Evolutionary conservation across 768 basidiomycete species (phyloP).

Genomic region (Hemileccinum impolitum): DNA sequence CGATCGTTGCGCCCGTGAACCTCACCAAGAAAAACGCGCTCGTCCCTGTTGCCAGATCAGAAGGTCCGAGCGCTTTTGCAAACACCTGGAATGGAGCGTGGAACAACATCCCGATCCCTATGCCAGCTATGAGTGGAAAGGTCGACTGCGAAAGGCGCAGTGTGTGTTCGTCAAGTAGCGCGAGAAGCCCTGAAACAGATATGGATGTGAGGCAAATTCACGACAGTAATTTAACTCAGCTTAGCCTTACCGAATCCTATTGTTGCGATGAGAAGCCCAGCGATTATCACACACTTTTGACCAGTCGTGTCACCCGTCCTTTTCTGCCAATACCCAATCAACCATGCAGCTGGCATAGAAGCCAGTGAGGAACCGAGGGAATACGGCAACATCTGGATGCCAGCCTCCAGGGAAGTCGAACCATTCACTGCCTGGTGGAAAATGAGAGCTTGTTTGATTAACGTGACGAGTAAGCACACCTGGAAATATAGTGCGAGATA

Average conservation of each 20-base stretch:
- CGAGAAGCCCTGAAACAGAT: slow-evolving; percentile 57
- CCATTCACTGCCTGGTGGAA: slow-evolving; percentile 60
- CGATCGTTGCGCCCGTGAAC: slow-evolving; percentile 82
- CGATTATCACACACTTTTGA: slow-evolving; percentile 61
- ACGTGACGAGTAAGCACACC: slow-evolving; percentile 37
- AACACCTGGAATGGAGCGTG: slow-evolving; percentile 85
- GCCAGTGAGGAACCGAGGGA: slow-evolving; percentile 82
- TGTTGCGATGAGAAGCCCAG: slow-evolving; percentile 62
- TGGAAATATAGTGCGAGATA: slow-evolving; percentile 84
- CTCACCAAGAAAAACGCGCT: slow-evolving; percentile 86
- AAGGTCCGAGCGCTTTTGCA: slow-evolving; percentile 57
- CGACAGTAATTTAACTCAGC: background rate
- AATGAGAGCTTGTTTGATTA: background rate
- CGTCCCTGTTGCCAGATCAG: slow-evolving; percentile 73
- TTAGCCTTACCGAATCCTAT: slow-evolving; percentile 64
- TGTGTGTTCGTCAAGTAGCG: slow-evolving; percentile 54
- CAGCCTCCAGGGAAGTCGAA: slow-evolving; percentile 67
- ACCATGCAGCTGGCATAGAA: slow-evolving; percentile 84
- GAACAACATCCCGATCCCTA: slow-evolving; percentile 81
- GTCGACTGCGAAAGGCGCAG: slow-evolving; percentile 41
- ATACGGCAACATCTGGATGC: slow-evolving; percentile 74
- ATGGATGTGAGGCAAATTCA: slow-evolving; percentile 10
- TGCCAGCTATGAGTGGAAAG: slow-evolving; percentile 70
- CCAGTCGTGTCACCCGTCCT: slow-evolving; percentile 54
- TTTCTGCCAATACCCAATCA: slow-evolving; percentile 65